Percentiles rank a stretch among this genome's conserved stretches.
Evolutionary conservation across 2,329 filamentous ascomycete species (phyloP).

Genomic region (Ophioceras dolichostomum): DNA sequence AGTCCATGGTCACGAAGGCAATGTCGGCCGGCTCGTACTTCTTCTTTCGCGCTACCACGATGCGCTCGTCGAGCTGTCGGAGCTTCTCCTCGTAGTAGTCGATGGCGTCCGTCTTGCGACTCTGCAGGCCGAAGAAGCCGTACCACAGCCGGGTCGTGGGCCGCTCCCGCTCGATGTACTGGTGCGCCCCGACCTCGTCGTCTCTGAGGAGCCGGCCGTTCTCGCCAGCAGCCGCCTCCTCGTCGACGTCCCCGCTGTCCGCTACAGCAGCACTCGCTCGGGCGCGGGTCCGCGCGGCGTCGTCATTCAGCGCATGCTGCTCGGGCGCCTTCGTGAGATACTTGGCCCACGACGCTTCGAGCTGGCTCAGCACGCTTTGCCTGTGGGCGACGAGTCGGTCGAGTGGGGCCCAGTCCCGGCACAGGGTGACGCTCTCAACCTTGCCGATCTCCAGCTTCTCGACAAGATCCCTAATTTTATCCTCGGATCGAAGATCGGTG

Average conservation of each 20-base stretch:
- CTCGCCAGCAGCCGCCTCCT: conserved; percentile 29
- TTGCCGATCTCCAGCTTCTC: conserved; percentile 82
- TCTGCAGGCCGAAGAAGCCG: conserved; percentile 61
- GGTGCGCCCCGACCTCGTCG: conserved; percentile 21
- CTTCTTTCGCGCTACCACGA: conserved; percentile 57
- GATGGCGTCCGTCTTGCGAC: conserved; percentile 72
- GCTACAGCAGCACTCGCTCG: background rate
- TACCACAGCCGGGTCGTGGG: conserved; percentile 69
- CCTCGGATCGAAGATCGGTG: conserved; percentile 62
- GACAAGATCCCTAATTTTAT: conserved; percentile 73
- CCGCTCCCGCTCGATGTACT: conserved; percentile 34
- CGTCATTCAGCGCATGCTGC: background rate
- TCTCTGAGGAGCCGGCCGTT: conserved; percentile 37
- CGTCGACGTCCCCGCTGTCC: conserved; percentile 15
- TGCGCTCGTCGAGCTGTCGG: conserved; percentile 63
- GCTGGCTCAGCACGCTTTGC: conserved; percentile 49
- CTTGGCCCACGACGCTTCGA: conserved; percentile 68
- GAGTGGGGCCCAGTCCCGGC: conserved; percentile 73
- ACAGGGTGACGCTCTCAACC: conserved; percentile 78
- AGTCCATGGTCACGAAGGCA: conserved; percentile 96
- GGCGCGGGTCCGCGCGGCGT: background rate
- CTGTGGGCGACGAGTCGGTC: conserved; percentile 63
- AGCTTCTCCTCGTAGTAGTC: conserved; percentile 89
- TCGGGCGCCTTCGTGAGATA: background rate
- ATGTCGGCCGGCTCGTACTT: conserved; percentile 68